These are phyloP conservation scores for Secale cereale DNA, from an alignment of 176 grass and related monocot species.

Conservation along the genomic window DNA sequence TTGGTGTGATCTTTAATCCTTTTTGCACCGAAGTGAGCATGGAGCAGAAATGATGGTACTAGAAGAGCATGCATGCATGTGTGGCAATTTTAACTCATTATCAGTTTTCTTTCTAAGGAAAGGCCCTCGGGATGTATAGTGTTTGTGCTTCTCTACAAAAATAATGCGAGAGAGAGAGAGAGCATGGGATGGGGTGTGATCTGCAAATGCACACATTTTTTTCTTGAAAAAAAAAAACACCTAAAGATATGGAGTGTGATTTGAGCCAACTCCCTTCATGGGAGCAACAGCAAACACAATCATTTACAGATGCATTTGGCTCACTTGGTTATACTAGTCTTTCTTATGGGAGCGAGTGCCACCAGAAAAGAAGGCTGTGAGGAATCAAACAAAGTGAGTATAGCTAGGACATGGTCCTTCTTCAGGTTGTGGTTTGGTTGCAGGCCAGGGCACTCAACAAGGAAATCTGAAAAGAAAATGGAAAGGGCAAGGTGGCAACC, in stretches of 20 bases:
- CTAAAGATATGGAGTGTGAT: constrained; percentile 9
- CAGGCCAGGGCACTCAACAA: constrained; percentile 6
- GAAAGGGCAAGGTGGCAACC: constrained; percentile 30
- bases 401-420: constrained; percentile 24
- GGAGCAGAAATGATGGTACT: background rate
- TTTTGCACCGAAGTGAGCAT: constrained; percentile 5
- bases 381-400: constrained; percentile 39
- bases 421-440: constrained; percentile 19
- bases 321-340: constrained; percentile 20
- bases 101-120: background rate
- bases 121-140: background rate
- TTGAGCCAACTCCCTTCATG: constrained; percentile 7
- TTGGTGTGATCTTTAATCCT: background rate
- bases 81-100: background rate
- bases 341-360: constrained; percentile 33
- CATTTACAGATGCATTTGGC: constrained; percentile 19
- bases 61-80: background rate
- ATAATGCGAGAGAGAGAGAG: background rate
- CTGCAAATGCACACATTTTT: background rate
- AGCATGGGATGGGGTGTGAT: background rate
- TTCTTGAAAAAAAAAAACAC: background rate
- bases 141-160: background rate
- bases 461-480: constrained; percentile 24
- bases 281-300: constrained; percentile 17
- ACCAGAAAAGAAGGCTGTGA: background rate